Evolutionary conservation across 2,329 filamentous ascomycete species (phyloP).

Genomic region (Magnaporthiopsis incrustans): DNA sequence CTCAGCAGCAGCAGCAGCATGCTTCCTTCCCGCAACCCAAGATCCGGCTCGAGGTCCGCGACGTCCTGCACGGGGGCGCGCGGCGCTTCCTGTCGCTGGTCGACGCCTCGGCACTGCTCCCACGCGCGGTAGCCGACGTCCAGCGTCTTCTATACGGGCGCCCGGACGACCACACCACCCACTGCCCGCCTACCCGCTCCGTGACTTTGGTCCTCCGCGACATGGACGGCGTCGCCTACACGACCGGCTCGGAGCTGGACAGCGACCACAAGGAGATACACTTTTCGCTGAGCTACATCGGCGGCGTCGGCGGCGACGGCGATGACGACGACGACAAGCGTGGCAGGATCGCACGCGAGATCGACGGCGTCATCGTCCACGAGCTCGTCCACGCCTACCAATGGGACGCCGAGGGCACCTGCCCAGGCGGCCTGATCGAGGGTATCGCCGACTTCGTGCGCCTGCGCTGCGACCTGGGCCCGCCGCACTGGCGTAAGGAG

Average conservation of each 20-base stretch:
- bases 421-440: constrained; percentile 75
- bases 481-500: constrained; percentile 74
- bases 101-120: constrained; percentile 54
- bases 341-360: constrained; percentile 40
- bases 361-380: constrained; percentile 78
- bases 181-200: constrained; percentile 62
- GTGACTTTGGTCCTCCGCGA: constrained; percentile 74
- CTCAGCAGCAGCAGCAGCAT: not conserved
- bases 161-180: constrained; percentile 31
- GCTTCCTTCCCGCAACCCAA: constrained; percentile 38
- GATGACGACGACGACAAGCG: not conserved
- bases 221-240: constrained; percentile 85
- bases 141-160: constrained; percentile 61
- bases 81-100: constrained; percentile 59
- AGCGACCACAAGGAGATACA: constrained; percentile 89
- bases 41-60: constrained; percentile 51
- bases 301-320: constrained; percentile 24
- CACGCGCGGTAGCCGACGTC: constrained; percentile 57
- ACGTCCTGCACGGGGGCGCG: constrained; percentile 52
- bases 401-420: constrained; percentile 54
- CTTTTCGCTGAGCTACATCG: constrained; percentile 70
- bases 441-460: constrained; percentile 92
- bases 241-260: constrained; percentile 71
- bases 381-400: constrained; percentile 96
- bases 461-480: constrained; percentile 60